Evolutionary conservation across 2,329 filamentous ascomycete species (phyloP).

Genomic region (Cladobotryum protrusum): DNA sequence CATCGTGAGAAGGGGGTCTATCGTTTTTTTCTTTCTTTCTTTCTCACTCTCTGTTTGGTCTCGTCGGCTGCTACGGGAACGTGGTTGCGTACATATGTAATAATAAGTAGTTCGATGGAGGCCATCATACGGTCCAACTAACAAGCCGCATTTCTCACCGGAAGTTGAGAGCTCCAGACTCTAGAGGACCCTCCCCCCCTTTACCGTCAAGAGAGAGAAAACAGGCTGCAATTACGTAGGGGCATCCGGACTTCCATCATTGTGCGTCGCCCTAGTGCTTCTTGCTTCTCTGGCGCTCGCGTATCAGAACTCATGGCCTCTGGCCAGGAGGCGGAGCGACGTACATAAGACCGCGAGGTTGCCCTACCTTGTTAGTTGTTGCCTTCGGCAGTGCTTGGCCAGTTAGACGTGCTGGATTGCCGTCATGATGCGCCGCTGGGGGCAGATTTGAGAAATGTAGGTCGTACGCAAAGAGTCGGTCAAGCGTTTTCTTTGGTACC

Average conservation of each 20-base stretch:
- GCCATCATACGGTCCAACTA: not conserved
- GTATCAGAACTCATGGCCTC: conserved; percentile 1
- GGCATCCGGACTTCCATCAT: conserved; percentile 9
- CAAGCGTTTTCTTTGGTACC: conserved; percentile 2
- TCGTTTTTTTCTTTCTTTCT: not conserved
- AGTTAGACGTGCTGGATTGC: conserved; percentile 3
- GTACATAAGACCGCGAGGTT: not conserved
- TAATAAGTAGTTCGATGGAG: not conserved
- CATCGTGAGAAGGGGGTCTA: not conserved
- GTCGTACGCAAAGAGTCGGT: conserved; percentile 12
- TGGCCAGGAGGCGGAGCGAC: not conserved
- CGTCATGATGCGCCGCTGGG: conserved; percentile 8
- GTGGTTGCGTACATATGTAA: conserved; percentile 4
- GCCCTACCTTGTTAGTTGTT: not conserved
- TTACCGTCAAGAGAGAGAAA: not conserved
- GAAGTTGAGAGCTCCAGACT: not conserved
- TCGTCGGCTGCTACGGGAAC: not conserved
- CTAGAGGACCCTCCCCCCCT: not conserved
- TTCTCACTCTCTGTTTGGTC: too few species aligned
- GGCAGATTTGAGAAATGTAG: conserved; percentile 2
- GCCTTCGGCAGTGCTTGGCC: conserved; percentile 7
- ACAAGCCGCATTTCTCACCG: not conserved
- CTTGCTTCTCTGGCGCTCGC: not conserved
- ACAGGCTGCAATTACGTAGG: conserved; percentile 8
- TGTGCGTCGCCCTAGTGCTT: conserved; percentile 8